These are phyloP conservation scores for Bruguiera parviflora DNA, from an alignment of 345 rosid genomes.

Conservation along the genomic window DNA sequence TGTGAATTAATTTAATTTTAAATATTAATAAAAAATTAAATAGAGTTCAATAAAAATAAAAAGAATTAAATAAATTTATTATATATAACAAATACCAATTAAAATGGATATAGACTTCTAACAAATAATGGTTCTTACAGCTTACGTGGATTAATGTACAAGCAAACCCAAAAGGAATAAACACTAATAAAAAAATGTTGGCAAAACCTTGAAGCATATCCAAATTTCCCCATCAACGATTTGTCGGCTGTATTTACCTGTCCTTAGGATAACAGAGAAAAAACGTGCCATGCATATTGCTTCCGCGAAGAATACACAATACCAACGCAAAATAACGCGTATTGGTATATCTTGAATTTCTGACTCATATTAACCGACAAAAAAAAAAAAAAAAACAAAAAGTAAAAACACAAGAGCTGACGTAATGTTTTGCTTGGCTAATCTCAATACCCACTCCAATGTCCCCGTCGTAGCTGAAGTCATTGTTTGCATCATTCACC, in stretches of 20 bases:
- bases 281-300: neutral
- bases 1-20: too few species aligned
- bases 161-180: neutral
- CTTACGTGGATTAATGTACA: neutral
- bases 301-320: too few species aligned
- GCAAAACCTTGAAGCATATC: neutral
- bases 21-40: too few species aligned
- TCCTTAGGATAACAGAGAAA: neutral
- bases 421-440: constrained; percentile 19
- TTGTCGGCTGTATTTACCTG: neutral
- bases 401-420: neutral
- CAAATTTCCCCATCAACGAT: neutral
- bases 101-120: too few species aligned
- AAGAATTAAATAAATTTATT: too few species aligned
- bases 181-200: too few species aligned
- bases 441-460: constrained; percentile 37
- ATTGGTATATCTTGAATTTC: too few species aligned
- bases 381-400: neutral
- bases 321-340: too few species aligned
- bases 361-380: too few species aligned
- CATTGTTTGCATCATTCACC: constrained; percentile 40
- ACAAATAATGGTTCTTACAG: neutral
- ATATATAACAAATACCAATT: too few species aligned
- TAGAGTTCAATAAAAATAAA: too few species aligned
- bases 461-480: constrained; percentile 36